Conservation (phyloP, 805 yeast genomes). For the Metschnikowia baotianmanensis region DNA sequence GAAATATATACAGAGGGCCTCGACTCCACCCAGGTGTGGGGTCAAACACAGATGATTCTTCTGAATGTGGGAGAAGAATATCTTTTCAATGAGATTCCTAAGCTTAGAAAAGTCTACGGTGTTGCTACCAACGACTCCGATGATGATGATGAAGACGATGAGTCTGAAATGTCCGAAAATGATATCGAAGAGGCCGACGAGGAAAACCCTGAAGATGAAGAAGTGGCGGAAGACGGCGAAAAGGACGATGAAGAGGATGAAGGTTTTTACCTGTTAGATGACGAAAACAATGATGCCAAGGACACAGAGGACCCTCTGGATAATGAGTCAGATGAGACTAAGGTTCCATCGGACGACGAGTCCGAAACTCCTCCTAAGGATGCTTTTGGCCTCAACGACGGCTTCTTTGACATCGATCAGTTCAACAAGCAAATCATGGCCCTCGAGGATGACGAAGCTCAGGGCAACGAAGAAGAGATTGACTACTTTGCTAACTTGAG, state of each 20-base stretch:
- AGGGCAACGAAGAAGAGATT: slow-evolving; percentile 42
- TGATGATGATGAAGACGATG: slow-evolving; percentile 21
- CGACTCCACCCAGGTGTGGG: slow-evolving; percentile 90
- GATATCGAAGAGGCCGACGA: slow-evolving; percentile 20
- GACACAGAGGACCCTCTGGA: slow-evolving; percentile 17
- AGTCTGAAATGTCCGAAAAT: slow-evolving; percentile 25
- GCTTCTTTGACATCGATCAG: slow-evolving; percentile 79
- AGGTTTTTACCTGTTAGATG: slow-evolving; percentile 11
- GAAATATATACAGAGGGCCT: slow-evolving; percentile 82
- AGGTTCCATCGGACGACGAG: slow-evolving; percentile 14
- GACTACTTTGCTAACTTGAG: slow-evolving; percentile 39
- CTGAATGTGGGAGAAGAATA: slow-evolving; percentile 73
- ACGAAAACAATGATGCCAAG: slow-evolving; percentile 21
- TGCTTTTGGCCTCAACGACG: slow-evolving; percentile 72
- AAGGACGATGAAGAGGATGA: slow-evolving; percentile 14
- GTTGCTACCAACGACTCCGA: slow-evolving; percentile 9
- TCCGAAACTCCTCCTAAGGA: slow-evolving; percentile 34
- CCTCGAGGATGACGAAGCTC: slow-evolving; percentile 47
- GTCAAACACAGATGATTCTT: slow-evolving; percentile 81
- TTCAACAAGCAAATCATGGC: slow-evolving; percentile 74
- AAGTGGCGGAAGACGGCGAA: slow-evolving; percentile 16
- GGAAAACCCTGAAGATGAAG: neutral
- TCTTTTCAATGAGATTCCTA: slow-evolving; percentile 54
- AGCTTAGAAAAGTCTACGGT: slow-evolving; percentile 39
- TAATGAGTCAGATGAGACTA: slow-evolving; percentile 17